Base-by-base conservation (phyloP, 352 stramenopile genomes). In the Phytophthora fragariaefolia region DNA sequence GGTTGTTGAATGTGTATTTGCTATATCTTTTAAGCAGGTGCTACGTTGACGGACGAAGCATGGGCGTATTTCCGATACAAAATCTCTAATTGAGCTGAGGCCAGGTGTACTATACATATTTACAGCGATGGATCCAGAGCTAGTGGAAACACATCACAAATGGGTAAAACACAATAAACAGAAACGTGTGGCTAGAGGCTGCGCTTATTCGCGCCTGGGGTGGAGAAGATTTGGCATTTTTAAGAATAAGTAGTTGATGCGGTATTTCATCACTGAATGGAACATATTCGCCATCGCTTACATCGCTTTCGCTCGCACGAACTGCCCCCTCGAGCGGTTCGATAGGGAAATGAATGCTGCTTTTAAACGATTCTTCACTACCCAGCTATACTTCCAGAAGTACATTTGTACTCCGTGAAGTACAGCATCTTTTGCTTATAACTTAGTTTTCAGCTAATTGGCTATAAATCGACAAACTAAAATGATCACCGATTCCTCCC, bases 271-370 rank as follows among this genome's bases (percentile, higher is more conserved):
- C 27, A 54, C n/a, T 0, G 42, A 71, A 6, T 73, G 63, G 32
- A 71, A 73, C 17, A 63, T 74, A 8, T 57, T 50, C 32, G 59
- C 34, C 8, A 66, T 70, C 20, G 36, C 18, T 3, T 58, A 57
- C 13, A 43, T 23, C 1, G 20, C 67, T 10, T 46, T 75, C 10
- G 63, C 48, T 2, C 38, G 59, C 2, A 77, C 63, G 1, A 73
- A 71, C 49, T 71, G 74, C 24, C 50, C 56, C 0, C 49, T 77
- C 1, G 64, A 77, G 18, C 49, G 57, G 18, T 74, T 69, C 45
- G 74, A 74, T n/a, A 55, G 53, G 10, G 49, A 61, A 30, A 52
- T 72, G 24, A 72, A 76, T 20, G 52, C 52, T 2, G 62, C 58
- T 0, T 76, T 77, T 26, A 67, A 58, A 2, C 69, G n/a, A n/a